Evolutionary conservation across 2,329 filamentous ascomycete species (phyloP), one percentile per base, ranked within the genome.

Genomic region (Paraphoma sp.): DNA sequence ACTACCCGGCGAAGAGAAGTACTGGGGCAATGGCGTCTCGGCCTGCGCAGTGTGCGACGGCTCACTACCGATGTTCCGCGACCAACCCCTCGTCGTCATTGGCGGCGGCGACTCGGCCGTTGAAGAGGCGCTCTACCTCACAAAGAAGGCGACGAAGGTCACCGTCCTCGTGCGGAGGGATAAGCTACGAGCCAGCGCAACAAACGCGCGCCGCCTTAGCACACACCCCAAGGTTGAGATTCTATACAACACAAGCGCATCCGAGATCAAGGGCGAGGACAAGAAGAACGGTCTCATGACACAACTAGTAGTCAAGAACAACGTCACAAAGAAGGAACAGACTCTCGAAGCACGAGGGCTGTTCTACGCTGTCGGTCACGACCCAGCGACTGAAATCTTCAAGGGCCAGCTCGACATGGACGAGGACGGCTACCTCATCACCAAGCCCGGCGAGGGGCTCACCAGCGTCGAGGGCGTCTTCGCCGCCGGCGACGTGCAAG

Each of bases 21-120:
- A 93, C 86, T 99, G 96, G 96, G 93, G 97, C 77, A 95, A 91
- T 77, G 95, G 95, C 67, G 92, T 99, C 75, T 95, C 90, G 50
- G 95, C 95, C 48, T 99, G 95, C 80, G 95, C 95, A 33, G 95
- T 99, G 47, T 99, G 95, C 80, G 95, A 99, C 75, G 95, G 95
- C 63, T 95, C 93, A 48, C 89, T 98, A 45, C 95, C 95, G 58
- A 97, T 99, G 78, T 99, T 97, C 88, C 87, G 94, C 69, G 92
- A 97, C 79, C 96, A 97, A 85, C 94, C 91, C 8, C 84, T 99
- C 53, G 92, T 94, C 41, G 95, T 99, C 48, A 97, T 99, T 63
- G 95, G 95, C 62, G 96, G 95, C 62, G 95, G 95, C 71, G 95
- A 99, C 81, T 96, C 92, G 14, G 95, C 95, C 16, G 95, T 96